Conservation (phyloP, 2,329 filamentous ascomycete genomes). For the Paecilomyces fulvus region DNA sequence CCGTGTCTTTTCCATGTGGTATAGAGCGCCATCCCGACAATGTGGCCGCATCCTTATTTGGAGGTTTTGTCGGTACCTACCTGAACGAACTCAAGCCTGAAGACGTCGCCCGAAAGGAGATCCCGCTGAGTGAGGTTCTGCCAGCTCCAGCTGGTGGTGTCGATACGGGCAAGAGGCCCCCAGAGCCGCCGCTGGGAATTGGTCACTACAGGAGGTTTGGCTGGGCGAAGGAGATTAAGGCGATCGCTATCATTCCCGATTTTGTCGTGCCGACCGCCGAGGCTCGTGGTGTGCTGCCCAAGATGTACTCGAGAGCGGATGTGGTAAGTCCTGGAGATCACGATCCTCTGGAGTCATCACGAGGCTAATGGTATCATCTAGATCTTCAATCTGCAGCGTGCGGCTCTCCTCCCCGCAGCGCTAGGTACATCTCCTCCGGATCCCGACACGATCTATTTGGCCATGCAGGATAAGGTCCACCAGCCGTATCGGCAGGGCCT, state of each 20-base stretch:
- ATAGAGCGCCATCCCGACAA: conserved; percentile 79
- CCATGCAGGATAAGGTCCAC: conserved; percentile 98
- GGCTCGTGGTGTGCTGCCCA: conserved; percentile 76
- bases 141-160: conserved; percentile 82
- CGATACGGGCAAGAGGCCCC: conserved; percentile 79
- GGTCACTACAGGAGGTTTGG: conserved; percentile 94
- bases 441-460: conserved; percentile 87
- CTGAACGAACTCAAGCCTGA: conserved; percentile 84
- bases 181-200: conserved; percentile 82
- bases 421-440: conserved; percentile 85
- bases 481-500: conserved; percentile 89
- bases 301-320: conserved; percentile 69
- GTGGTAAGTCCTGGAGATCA: conserved; percentile 51
- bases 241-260: conserved; percentile 88
- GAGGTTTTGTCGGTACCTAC: conserved; percentile 94
- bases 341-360: not conserved
- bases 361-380: conserved; percentile 10
- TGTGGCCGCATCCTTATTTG: conserved; percentile 88
- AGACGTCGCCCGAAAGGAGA: conserved; percentile 83
- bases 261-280: conserved; percentile 94
- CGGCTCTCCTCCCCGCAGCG: conserved; percentile 81
- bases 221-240: conserved; percentile 93
- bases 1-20: not conserved
- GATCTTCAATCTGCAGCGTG: conserved; percentile 85
- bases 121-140: conserved; percentile 87